Evolutionary conservation across 805 yeast genomes (phyloP).

Genomic region (Cyberlindnera amylophila): DNA sequence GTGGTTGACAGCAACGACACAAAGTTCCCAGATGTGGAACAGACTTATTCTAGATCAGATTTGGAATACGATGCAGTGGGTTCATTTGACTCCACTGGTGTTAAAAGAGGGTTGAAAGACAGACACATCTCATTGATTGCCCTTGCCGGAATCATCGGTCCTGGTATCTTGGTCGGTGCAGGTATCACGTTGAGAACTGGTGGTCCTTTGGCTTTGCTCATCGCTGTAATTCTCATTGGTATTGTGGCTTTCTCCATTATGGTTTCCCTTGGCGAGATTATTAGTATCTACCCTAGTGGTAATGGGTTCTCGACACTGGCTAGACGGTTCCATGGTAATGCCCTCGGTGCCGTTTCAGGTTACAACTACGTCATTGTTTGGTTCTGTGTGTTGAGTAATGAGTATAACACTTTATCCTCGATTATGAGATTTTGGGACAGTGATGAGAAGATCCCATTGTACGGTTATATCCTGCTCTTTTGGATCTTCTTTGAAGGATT

Average conservation of each 20-base stretch:
- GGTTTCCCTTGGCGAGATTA: constrained; percentile 54
- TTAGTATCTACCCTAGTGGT: constrained; percentile 50
- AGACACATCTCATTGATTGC: constrained; percentile 50
- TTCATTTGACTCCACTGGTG: constrained; percentile 25
- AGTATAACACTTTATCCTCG: constrained; percentile 50
- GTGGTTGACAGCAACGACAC: constrained; percentile 1
- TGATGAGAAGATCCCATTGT: constrained; percentile 50
- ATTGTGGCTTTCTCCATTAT: constrained; percentile 51
- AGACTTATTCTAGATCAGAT: too few species aligned
- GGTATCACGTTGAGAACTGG: constrained; percentile 47
- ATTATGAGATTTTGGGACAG: constrained; percentile 41
- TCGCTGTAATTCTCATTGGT: constrained; percentile 50
- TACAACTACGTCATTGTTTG: constrained; percentile 54
- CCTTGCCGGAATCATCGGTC: constrained; percentile 58
- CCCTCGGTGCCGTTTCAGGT: constrained; percentile 54
- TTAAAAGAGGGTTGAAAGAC: constrained; percentile 46
- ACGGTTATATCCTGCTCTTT: constrained; percentile 51
- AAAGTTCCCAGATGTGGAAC: not conserved
- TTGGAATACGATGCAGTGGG: not conserved
- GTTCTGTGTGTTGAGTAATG: constrained; percentile 55
- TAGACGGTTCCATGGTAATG: constrained; percentile 47
- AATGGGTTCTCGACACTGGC: constrained; percentile 47
- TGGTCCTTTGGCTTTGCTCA: constrained; percentile 48
- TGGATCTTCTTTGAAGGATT: constrained; percentile 49
- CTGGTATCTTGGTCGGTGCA: constrained; percentile 54